Base-by-base conservation (phyloP, 306 rosid species). In the Cucurbita moschata region DNA sequence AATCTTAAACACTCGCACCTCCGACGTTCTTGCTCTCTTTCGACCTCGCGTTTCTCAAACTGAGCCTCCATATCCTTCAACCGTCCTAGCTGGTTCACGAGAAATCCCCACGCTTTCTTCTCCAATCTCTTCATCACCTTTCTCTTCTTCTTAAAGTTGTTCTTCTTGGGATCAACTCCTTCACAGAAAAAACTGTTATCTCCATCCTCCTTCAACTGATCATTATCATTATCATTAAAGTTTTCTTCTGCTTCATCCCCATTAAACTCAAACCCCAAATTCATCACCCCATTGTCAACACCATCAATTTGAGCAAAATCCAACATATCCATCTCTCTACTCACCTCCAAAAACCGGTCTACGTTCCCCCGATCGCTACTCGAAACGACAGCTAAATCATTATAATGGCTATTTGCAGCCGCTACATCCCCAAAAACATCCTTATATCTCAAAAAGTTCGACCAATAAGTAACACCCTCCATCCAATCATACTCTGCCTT, bases 341-440 rank as follows among this genome's bases (percentile, higher is more conserved):
- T 76, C 54, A 62, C 75, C 67, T 79, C 91, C 72, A 83, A 76
- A 78, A 90, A 87, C 55, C 79, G 82, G 50, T 77, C 85, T 66
- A 79, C 92, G 76, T 83, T 83, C 23, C 82, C 88, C 37, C 86
- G 83, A 49, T 85, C 87, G 3, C 82, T 86, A 75, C 79, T 85
- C 1, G 44, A 82, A 67, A 79, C 80, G 7, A 54, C 82, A 80
- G 84, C 62, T 53, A 90, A 72, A 60, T 90, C 97, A 72, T 66
- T 81, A 56, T 76, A 83, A 81, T 72, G 80, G 77, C 80, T 85
- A 77, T 71, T 81, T 26, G 71, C 86, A 42, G 84, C 81, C 1
- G 83, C 81, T 70, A 89, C 87, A 87, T 93, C 98, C 65, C 97
- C 96, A 55, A 94, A 94, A 51, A 94, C 96, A 53, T 94, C 96